Base-by-base conservation (phyloP, 495 filamentous ascomycete species). In the Elaphomyces granulatus region DNA sequence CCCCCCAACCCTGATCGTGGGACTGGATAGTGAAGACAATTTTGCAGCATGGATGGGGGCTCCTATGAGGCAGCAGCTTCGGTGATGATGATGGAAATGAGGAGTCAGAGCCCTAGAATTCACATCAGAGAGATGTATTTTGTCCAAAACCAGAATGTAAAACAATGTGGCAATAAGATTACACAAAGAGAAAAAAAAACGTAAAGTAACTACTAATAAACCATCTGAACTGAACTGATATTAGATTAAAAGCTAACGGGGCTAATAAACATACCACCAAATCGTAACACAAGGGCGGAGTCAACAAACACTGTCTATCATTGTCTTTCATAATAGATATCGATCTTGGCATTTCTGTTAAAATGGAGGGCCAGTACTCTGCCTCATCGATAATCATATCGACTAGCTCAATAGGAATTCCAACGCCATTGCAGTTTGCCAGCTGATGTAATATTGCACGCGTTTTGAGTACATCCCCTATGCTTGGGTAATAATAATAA, bases 331-430 rank as follows among this genome's bases (percentile, higher is more conserved):
- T 39, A 8, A 61, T 54, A 2, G 49, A 49, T 4, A 61, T 63
- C n/a, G 34, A 38, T 16, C 32, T 43, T 3, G 43, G 31, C 6
- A 42, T 20, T 15, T 18, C 37, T 3, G 54, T 51, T 3, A 61
- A 55, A 0, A 66, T 62, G 39, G 70, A 66, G 0, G 72, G 69
- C 81, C 81, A 86, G 49, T 84, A 84, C 53, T 83, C 80, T 15
- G 79, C 80, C 30, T 59, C 53, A 48, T 83, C 80, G 38, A 82
- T 48, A 23, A 86, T 74, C 37, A 61, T 54, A 53, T 84, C 77
- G n/a, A 82, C 50, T 15, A 86, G 48, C 43, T 86, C 81, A 1
- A 58, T 44, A 0, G 81, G 81, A 0, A 83, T 12, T 33, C 8
- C 32, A 1, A 26, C 19, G 53, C 1, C 50, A 42, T 23, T 62